Percentiles rank a stretch among this genome's conserved stretches.
phyloP scores from a whole-genome alignment of 768 basidiomycete genomes.

The Russula lepida region DNA sequence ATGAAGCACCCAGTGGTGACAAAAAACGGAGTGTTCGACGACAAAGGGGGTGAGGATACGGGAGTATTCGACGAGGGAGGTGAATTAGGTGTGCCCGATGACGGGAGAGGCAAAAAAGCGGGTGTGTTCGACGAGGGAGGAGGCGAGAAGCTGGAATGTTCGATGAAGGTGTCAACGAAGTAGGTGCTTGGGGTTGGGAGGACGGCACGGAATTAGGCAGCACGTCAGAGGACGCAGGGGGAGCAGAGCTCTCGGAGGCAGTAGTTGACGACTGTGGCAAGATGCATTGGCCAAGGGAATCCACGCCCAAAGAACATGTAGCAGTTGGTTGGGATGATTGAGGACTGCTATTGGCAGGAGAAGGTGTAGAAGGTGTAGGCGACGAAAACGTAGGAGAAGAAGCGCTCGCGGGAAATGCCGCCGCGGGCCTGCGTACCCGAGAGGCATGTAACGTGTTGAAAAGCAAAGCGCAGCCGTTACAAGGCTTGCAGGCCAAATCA shows the following conservation, averaged over 20 bases:
- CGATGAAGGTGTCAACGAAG: background rate
- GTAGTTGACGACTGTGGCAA: too few species aligned
- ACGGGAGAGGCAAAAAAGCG: too few species aligned
- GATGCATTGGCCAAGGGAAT: conserved; percentile 4
- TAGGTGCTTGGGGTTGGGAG: background rate
- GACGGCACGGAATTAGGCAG: background rate
- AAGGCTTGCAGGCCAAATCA: conserved; percentile 40
- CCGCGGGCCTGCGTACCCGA: conserved; percentile 36
- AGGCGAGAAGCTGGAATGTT: background rate
- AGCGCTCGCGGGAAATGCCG: conserved; percentile 44
- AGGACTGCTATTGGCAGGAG: background rate
- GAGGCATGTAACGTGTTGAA: conserved; percentile 37
- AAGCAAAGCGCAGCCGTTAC: conserved; percentile 37
- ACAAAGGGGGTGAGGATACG: background rate
- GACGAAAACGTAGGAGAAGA: conserved; percentile 39
- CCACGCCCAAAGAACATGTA: background rate
- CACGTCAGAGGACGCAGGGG: background rate
- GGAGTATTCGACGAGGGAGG: too few species aligned
- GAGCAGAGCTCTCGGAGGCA: too few species aligned
- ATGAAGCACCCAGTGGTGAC: background rate
- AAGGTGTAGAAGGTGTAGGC: conserved; percentile 30
- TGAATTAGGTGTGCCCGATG: too few species aligned
- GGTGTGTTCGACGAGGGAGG: background rate
- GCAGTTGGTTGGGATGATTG: background rate
- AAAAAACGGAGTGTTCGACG: background rate